A percentile compares a stretch with the other conserved stretches of the same genome.
Evolutionary conservation across 2,329 filamentous ascomycete genomes (phyloP).

Genomic region (Colletotrichum plurivorum): DNA sequence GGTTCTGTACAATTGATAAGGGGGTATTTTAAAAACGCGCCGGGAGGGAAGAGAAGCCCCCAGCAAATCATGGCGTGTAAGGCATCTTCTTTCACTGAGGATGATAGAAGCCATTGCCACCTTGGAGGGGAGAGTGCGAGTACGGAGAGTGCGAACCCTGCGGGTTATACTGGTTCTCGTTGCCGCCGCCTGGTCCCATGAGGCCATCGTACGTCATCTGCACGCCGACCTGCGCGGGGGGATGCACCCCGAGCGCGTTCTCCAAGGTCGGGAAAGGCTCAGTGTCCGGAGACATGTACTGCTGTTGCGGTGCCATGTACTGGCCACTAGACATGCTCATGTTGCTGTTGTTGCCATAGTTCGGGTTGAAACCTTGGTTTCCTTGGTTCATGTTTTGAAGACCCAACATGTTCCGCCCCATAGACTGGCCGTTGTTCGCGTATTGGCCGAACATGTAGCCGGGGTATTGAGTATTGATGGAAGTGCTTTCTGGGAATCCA

Average conservation of each 20-base stretch:
- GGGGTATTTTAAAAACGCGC: slow-evolving; percentile 34
- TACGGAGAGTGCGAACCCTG: slow-evolving; percentile 61
- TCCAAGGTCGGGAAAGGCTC: slow-evolving; percentile 54
- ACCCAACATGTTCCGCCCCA: slow-evolving; percentile 29
- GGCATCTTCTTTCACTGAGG: slow-evolving; percentile 24
- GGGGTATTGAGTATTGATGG: slow-evolving; percentile 20
- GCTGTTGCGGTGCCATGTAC: slow-evolving; percentile 45
- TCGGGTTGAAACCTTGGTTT: slow-evolving; percentile 43
- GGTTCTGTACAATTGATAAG: slow-evolving; percentile 18
- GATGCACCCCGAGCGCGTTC: slow-evolving; percentile 56
- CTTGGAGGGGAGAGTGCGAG: slow-evolving; percentile 56
- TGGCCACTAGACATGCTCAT: slow-evolving; percentile 49
- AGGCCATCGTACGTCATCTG: slow-evolving; percentile 52
- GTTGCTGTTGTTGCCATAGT: slow-evolving; percentile 43
- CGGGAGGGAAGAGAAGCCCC: neutral
- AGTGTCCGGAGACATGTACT: slow-evolving; percentile 50
- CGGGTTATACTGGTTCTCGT: slow-evolving; percentile 53
- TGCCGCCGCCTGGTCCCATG: slow-evolving; percentile 48
- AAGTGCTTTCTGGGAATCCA: slow-evolving; percentile 1
- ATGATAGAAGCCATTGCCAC: slow-evolving; percentile 53
- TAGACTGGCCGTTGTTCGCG: slow-evolving; percentile 11
- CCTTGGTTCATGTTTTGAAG: slow-evolving; percentile 26
- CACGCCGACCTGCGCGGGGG: slow-evolving; percentile 35
- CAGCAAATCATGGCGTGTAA: neutral
- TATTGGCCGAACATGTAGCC: slow-evolving; percentile 33